These are phyloP conservation scores for Nakazawaea ishiwadae DNA, from an alignment of 805 yeast genomes.

Conservation along the genomic window DNA sequence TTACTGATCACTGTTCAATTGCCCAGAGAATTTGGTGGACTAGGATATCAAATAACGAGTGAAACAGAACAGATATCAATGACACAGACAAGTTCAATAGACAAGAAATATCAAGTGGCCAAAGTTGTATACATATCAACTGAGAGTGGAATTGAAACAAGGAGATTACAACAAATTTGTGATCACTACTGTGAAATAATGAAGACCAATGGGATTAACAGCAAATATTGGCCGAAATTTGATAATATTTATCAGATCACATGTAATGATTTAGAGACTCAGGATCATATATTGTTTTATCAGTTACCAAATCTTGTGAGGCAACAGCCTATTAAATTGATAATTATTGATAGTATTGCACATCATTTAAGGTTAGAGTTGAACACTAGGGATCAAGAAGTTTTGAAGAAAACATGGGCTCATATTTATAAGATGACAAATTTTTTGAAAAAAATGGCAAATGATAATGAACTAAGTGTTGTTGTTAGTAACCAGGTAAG, in stretches of 20 bases:
- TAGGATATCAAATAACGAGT: constrained; percentile 23
- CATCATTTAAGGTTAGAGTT: constrained; percentile 73
- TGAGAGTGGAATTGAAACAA: constrained; percentile 68
- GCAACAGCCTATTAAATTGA: constrained; percentile 39
- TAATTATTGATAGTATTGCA: constrained; percentile 78
- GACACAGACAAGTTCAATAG: constrained; percentile 5
- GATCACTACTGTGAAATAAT: constrained; percentile 24
- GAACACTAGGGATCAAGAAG: constrained; percentile 28
- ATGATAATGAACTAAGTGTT: constrained; percentile 47
- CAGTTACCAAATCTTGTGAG: constrained; percentile 60
- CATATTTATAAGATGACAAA: constrained; percentile 40
- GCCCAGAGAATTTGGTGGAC: constrained; percentile 41
- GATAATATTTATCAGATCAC: constrained; percentile 45
- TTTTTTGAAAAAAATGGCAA: constrained; percentile 46
- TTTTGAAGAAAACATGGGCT: constrained; percentile 34
- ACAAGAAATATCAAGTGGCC: constrained; percentile 14
- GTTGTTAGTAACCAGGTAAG: constrained; percentile 79
- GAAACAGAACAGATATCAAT: constrained; percentile 13
- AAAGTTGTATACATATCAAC: constrained; percentile 74
- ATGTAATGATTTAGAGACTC: constrained; percentile 66
- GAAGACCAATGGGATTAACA: constrained; percentile 29
- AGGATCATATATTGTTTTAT: constrained; percentile 64
- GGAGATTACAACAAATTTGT: constrained; percentile 48
- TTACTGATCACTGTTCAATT: constrained; percentile 56
- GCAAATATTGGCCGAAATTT: constrained; percentile 26